Evolutionary conservation across 495 filamentous ascomycete species (phyloP), one percentile per base, ranked within the genome.

Genomic region (Echria macrotheca): DNA sequence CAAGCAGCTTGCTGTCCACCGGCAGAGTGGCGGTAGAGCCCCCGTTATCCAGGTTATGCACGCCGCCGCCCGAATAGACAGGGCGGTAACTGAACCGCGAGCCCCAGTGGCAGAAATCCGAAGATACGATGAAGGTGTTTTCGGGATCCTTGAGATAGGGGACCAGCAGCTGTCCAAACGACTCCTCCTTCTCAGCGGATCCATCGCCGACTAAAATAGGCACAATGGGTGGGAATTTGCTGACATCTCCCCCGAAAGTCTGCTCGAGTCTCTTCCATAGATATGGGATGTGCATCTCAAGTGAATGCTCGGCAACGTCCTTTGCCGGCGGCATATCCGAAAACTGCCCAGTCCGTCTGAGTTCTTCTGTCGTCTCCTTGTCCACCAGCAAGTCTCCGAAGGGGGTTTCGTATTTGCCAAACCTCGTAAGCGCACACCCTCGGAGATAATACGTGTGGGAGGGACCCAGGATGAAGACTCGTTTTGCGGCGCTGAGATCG

Each of bases 41-140:
- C 29, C 87, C 17, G 29, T 40, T 28, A 39, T 63, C 59, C 6
- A 53, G 19, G 28, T 65, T 54, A 5, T 50, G 39, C 12, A 65
- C 47, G 17, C 21, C 14, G 14, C 61, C 61, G 15, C 59, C 40
- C 17, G 38, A 25, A 25, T 54, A 60, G 9, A 55, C 38, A 1
- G 61, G 61, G 5, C 59, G 91, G 65, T 97, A 98, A 29, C 74
- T 74, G 67, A 96, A 98, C 14, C 89, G 80, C 14, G 75, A 59
- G 15, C 93, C 93, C 93, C 93, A 98, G 68, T 98, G 93, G 52
- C 91, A 96, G 65, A 98, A 98, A 63, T 98, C 93, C 3, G 89
- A 95, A 61, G 82, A 87, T 45, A 97, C 77, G 54, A 97, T 78
- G 64, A 96, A 97, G 8, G 84, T 79, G 52, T 84, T 93, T 15